Base-by-base conservation (phyloP, 2,329 filamentous ascomycete genomes). In the Colletotrichum ledebouriae region DNA sequence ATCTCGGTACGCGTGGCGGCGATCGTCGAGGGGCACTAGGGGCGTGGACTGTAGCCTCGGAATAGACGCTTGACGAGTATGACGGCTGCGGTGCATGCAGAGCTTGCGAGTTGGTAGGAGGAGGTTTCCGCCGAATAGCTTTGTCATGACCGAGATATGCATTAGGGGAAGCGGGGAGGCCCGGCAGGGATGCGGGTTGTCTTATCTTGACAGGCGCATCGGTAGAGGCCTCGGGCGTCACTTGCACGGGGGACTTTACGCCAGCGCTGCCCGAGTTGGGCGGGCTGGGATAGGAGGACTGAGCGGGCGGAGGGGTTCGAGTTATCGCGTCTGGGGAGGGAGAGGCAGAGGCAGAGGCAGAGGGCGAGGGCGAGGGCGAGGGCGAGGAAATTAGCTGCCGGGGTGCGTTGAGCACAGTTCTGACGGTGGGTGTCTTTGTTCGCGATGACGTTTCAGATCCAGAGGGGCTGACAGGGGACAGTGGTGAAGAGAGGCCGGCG, bases 101-200 rank as follows among this genome's bases (percentile, higher is more conserved):
- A 13, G 60, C 63, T n/a, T 67, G 67, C 42, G 70, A 57, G 64
- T 68, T 73, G 11, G 74, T 70, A 29, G 80, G 78, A 10, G 81
- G 77, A 4, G 83, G 83, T 72, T 86, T 86, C 66, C 84, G 80
- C 68, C 78, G 82, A 66, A 84, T 82, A 12, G 81, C 78, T 64
- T 80, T 83, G 22, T 68, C 63, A 12, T 50, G 63, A 34, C 60
- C 59, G 47, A 65, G 50, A 41, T 47, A 42, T 58, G 55, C 59
- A 57, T 73, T 73, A 49, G 49, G 59, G 59, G 55, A 39, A 33
- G 41, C 34, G n/a, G 60, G 65, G 41, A 70, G 46, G 17, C 56
- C 60, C 49, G 44, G 22, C 60, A 70, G 49, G 65, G 65, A 42
- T 63, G 55, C 33, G 37, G 59, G 66, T 41, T 69, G 57, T 59